Evolutionary conservation across 208 protist genomes (phyloP).

Genomic region (Hexamita inflata): DNA sequence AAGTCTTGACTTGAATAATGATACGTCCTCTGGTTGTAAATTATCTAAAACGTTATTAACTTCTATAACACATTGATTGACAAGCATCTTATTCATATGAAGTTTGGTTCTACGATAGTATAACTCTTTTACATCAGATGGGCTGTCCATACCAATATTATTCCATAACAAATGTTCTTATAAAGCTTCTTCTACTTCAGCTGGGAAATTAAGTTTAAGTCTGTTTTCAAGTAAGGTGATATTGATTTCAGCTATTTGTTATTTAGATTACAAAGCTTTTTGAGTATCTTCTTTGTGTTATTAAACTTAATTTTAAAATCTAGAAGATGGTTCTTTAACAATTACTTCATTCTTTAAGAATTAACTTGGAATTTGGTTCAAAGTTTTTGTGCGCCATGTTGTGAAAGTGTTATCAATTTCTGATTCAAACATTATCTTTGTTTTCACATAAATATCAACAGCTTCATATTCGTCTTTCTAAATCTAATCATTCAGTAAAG

Average conservation of each 20-base stretch:
- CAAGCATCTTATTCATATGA: not conserved
- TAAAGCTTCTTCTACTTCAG: not conserved
- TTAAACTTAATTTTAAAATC: too few species aligned
- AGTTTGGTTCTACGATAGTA: not conserved
- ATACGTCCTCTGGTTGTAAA: not conserved
- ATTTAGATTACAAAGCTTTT: too few species aligned
- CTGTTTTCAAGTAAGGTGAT: not conserved
- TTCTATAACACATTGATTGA: conserved; percentile 2
- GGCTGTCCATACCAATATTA: not conserved
- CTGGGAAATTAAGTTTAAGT: not conserved
- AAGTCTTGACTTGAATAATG: conserved; percentile 11
- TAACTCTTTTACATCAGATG: not conserved
- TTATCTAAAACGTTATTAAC: conserved; percentile 24
- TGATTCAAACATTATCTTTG: not conserved
- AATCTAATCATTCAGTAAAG: too few species aligned
- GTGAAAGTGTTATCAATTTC: not conserved
- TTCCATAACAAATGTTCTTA: conserved; percentile 6
- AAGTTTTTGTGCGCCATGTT: not conserved
- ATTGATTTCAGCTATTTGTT: too few species aligned
- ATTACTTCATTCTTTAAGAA: too few species aligned
- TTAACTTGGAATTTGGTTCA: too few species aligned
- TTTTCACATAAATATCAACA: conserved; percentile 4
- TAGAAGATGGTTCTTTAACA: too few species aligned
- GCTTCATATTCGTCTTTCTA: conserved; percentile 15
- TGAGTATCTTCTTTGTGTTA: too few species aligned